These are phyloP conservation scores for Suillus tomentosus DNA, from an alignment of 768 basidiomycete genomes.

Conservation along the genomic window DNA sequence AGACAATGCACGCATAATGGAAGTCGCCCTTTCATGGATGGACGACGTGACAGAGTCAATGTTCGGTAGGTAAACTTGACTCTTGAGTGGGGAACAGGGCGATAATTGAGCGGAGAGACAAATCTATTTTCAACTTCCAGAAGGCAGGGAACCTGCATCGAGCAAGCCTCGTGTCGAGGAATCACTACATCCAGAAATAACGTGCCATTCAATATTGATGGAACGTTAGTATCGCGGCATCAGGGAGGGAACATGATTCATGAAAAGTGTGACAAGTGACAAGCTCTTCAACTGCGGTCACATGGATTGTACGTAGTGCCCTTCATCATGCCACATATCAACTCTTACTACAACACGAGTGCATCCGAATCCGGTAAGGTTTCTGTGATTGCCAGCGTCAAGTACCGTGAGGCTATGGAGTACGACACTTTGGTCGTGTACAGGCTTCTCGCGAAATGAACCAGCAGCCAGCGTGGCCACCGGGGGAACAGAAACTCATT, in stretches of 20 bases:
- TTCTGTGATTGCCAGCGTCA: neutral
- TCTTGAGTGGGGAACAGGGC: neutral
- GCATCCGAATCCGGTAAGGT: neutral
- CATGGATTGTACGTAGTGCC: too few relatives aligned
- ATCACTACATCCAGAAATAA: neutral
- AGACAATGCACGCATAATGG: conserved; percentile 1
- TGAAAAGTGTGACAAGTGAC: too few relatives aligned
- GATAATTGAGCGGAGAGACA: neutral
- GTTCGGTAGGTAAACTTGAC: neutral
- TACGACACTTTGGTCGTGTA: neutral
- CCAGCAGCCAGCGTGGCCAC: too few relatives aligned
- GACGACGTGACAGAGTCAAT: neutral
- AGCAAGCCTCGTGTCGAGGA: neutral
- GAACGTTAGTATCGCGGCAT: too few relatives aligned
- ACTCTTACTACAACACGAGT: neutral
- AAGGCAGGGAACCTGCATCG: neutral
- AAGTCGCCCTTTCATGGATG: neutral
- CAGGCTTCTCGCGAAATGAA: too few relatives aligned
- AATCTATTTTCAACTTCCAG: neutral
- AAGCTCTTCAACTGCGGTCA: too few relatives aligned
- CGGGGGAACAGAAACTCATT: too few relatives aligned
- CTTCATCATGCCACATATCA: too few relatives aligned
- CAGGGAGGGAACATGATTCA: too few relatives aligned
- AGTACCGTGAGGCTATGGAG: neutral
- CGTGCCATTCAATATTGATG: too few relatives aligned